Evolutionary conservation across 1,284 basidiomycete species (phyloP).

Genomic region (Phellopilus nigrolimitatus): DNA sequence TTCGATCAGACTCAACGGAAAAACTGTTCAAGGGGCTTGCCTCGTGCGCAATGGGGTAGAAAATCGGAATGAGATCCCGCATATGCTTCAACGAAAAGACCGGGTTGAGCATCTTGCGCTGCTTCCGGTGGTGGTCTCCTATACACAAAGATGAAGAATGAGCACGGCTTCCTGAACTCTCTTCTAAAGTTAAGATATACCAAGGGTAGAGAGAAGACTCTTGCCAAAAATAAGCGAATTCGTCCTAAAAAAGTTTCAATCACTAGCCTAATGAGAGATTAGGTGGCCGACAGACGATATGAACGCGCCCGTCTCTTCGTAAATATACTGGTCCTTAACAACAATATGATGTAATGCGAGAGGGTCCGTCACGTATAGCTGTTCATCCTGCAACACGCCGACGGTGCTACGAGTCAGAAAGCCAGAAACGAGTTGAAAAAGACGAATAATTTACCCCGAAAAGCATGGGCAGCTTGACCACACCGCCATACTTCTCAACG

Average conservation of each 20-base stretch:
- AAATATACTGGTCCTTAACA: conserved; percentile 30
- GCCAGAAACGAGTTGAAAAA: not conserved
- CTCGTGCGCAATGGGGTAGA: conserved; percentile 27
- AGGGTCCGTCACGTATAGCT: conserved; percentile 21
- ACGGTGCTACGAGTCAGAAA: not conserved
- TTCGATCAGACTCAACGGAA: conserved; percentile 26
- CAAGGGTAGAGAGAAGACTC: conserved; percentile 22
- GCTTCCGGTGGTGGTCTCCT: conserved; percentile 27
- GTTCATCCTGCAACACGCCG: conserved; percentile 9
- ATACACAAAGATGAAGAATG: conserved; percentile 10
- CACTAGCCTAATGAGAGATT: conserved; percentile 6
- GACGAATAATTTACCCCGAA: conserved; percentile 30
- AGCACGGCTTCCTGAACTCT: not conserved
- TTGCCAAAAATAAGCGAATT: conserved; percentile 21
- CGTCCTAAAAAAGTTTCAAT: not conserved
- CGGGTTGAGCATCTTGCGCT: conserved; percentile 30
- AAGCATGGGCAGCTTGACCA: conserved; percentile 32
- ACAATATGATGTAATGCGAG: conserved; percentile 28
- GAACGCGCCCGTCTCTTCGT: conserved; percentile 24
- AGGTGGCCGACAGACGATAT: conserved; percentile 18
- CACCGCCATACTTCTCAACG: conserved; percentile 29
- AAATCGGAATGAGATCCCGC: conserved; percentile 27
- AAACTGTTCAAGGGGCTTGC: conserved; percentile 23
- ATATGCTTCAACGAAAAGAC: conserved; percentile 30
- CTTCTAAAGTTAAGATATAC: conserved; percentile 4